phyloP scores from a whole-genome alignment of 2,329 filamentous ascomycete species.

The Alternaria metachromatica region DNA sequence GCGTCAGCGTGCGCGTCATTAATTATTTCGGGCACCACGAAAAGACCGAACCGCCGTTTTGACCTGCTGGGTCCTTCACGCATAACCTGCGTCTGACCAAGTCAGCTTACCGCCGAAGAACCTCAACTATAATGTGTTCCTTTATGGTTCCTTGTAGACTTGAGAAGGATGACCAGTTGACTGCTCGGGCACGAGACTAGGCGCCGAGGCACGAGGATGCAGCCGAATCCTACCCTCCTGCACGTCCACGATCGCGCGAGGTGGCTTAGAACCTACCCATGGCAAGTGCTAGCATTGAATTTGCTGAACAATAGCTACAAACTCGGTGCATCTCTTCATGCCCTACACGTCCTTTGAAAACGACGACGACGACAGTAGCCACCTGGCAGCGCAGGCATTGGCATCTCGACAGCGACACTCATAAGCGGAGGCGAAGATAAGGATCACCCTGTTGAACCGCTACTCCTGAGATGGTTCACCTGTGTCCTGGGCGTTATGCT shows the following conservation, averaged over 20 bases:
- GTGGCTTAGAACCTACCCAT: neutral
- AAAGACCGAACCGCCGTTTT: neutral
- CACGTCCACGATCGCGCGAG: neutral
- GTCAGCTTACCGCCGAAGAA: constrained; percentile 1
- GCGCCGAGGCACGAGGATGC: neutral
- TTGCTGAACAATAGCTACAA: neutral
- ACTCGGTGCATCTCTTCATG: neutral
- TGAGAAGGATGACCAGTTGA: neutral
- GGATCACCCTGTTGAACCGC: neutral
- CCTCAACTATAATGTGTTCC: neutral
- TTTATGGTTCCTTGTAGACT: neutral
- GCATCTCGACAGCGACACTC: neutral
- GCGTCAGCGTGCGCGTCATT: neutral
- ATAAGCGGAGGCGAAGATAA: neutral
- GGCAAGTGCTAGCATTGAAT: neutral
- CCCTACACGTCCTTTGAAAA: neutral
- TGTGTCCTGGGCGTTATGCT: neutral
- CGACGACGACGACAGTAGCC: neutral
- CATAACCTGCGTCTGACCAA: neutral
- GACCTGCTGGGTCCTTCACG: neutral
- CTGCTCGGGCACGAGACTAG: constrained; percentile 1
- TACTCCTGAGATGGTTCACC: neutral
- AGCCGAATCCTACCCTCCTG: neutral
- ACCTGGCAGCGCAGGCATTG: neutral
- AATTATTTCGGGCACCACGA: neutral